Base-by-base conservation (phyloP, 1,139 yeast genomes). In the Meyerozyma sp. region DNA sequence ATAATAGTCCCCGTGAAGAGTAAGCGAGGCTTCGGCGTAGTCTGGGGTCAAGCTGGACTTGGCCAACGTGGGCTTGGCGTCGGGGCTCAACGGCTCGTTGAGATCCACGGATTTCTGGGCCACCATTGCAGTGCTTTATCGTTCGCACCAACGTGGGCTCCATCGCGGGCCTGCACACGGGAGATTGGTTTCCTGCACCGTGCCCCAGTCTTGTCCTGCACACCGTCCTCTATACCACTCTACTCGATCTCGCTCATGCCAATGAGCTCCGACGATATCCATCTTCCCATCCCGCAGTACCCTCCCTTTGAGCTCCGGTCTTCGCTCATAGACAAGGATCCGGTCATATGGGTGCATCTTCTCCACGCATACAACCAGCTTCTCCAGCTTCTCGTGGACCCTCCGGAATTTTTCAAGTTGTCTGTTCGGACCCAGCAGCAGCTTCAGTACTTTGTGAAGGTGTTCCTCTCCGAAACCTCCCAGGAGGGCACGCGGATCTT, bases 321-420 rank as follows among this genome's bases (percentile, higher is more conserved):
- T 0, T 81, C 88, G 8, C 66, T 85, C 54, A 82, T 84, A 8
- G 93, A 85, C 54, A 84, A 80, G 52, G 94, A 85, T 56, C 94
- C 94, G 0, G 90, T 85, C 29, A 84, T 85, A 9, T 85, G 91
- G 90, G 84, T 76, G 3, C 89, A 84, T 58, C 63, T 83, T 27
- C 63, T 84, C 13, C 86, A 82, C 49, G 78, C 79, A 4, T 85
- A 83, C 57, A 77, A 83, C 43, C 59, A 59, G 23, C 64, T 79
- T 18, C 70, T 81, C 51, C 69, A 72, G 45, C 75, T 66, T 47
- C 59, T 83, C 34, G 59, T 77, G 16, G 57, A 63, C 10, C 65
- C 63, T 13, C 58, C 61, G 51, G n/a, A 45, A 11, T 45, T 58
- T 11, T 54, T 58, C 29, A 65, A 65, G 36, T 59, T 84, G 21